phyloP scores from a whole-genome alignment of 768 basidiomycete species.

The Lepiota brunneoincarnata region DNA sequence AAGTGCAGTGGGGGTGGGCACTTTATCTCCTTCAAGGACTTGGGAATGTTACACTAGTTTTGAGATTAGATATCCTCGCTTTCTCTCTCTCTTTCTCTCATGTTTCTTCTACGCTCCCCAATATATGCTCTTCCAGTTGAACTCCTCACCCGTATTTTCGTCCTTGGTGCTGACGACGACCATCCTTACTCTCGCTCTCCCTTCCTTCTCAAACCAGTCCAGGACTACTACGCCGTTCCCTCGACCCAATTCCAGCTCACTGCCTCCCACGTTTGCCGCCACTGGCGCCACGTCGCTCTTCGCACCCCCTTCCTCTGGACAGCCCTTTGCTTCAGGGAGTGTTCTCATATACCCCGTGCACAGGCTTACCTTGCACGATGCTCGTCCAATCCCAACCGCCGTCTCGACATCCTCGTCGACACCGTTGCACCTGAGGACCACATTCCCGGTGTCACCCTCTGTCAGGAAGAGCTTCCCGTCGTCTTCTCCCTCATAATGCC shows the following conservation, averaged over 20 bases:
- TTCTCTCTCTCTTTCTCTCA: neutral
- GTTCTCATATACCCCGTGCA: slow-evolving; percentile 47
- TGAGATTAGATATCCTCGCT: slow-evolving; percentile 10
- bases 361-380: slow-evolving; percentile 40
- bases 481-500: slow-evolving; percentile 44
- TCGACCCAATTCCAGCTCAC: slow-evolving; percentile 49
- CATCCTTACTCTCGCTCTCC: slow-evolving; percentile 44
- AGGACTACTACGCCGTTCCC: slow-evolving; percentile 36
- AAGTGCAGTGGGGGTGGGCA: slow-evolving; percentile 10
- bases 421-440: slow-evolving; percentile 50
- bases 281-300: slow-evolving; percentile 56
- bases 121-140: slow-evolving; percentile 56
- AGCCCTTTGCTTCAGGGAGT: slow-evolving; percentile 50
- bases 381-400: slow-evolving; percentile 20
- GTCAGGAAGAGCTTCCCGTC: slow-evolving; percentile 42
- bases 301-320: slow-evolving; percentile 53
- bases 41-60: slow-evolving; percentile 9
- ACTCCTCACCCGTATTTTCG: slow-evolving; percentile 54
- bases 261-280: slow-evolving; percentile 55
- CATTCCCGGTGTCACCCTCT: slow-evolving; percentile 49
- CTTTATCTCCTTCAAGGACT: slow-evolving; percentile 12
- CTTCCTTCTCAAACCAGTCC: slow-evolving; percentile 47
- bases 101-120: slow-evolving; percentile 21
- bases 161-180: slow-evolving; percentile 45
- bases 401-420: slow-evolving; percentile 56